These are phyloP conservation scores for Lepidium campestre DNA, from an alignment of 441 rosid species.

Conservation along the genomic window DNA sequence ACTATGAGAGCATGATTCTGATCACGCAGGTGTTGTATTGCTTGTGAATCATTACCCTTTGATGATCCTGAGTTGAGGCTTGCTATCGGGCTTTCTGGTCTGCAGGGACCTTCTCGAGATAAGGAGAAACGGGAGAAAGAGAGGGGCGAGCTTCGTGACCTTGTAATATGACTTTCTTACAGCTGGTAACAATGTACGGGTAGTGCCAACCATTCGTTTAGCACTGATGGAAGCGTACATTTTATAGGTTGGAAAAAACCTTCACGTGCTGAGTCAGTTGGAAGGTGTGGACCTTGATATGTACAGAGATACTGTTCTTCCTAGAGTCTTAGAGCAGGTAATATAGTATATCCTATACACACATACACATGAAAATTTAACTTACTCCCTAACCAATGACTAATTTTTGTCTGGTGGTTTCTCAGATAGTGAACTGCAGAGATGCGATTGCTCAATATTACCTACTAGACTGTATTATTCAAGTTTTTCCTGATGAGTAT, in stretches of 20 bases:
- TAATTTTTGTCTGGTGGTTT: slow-evolving; percentile 23
- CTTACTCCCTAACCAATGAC: slow-evolving; percentile 7
- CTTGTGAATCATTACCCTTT: slow-evolving; percentile 72
- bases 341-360: slow-evolving; percentile 1
- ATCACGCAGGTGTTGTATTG: slow-evolving; percentile 72
- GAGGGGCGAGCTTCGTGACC: slow-evolving; percentile 87
- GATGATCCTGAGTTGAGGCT: slow-evolving; percentile 79
- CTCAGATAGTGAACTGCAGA: slow-evolving; percentile 92
- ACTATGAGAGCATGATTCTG: slow-evolving; percentile 68
- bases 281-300: slow-evolving; percentile 76
- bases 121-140: slow-evolving; percentile 81
- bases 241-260: slow-evolving; percentile 75
- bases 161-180: slow-evolving; percentile 52
- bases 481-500: slow-evolving; percentile 99
- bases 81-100: slow-evolving; percentile 82
- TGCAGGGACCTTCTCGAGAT: slow-evolving; percentile 89
- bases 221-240: slow-evolving; percentile 28
- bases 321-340: slow-evolving; percentile 76
- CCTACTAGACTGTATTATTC: slow-evolving; percentile 96
- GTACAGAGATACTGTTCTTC: slow-evolving; percentile 75
- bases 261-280: slow-evolving; percentile 75
- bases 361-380: background rate
- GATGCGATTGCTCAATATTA: slow-evolving; percentile 92
- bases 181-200: slow-evolving; percentile 37
- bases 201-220: slow-evolving; percentile 32